phyloP scores from a whole-genome alignment of 768 basidiomycete genomes.

The Hirschioporus abietinus region DNA sequence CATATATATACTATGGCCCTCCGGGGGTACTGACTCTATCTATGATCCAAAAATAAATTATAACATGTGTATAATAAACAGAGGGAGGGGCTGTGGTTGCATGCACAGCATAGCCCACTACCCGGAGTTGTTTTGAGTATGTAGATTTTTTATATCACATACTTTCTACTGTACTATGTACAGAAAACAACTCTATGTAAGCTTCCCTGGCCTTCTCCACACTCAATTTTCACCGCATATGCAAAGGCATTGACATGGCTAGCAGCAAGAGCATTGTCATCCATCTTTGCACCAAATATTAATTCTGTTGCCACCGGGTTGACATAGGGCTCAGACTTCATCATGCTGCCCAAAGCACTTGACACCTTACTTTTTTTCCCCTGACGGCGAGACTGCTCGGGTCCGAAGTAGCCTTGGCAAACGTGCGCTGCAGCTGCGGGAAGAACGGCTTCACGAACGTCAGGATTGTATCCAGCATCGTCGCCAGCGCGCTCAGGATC shows the following conservation, averaged over 20 bases:
- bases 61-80: too few species aligned
- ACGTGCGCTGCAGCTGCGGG: slow-evolving; percentile 94
- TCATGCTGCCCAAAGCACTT: slow-evolving; percentile 80
- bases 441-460: slow-evolving; percentile 95
- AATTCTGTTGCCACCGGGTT: slow-evolving; percentile 95
- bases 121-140: too few species aligned
- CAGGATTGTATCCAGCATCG: slow-evolving; percentile 83
- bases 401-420: slow-evolving; percentile 89
- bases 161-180: too few species aligned
- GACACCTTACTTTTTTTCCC: slow-evolving; percentile 75
- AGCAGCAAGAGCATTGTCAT: slow-evolving; percentile 61
- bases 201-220: slow-evolving; percentile 69
- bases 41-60: too few species aligned
- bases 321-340: slow-evolving; percentile 85
- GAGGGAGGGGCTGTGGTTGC: too few species aligned
- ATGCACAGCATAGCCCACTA: too few species aligned
- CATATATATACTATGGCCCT: not conserved
- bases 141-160: too few species aligned
- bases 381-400: slow-evolving; percentile 73
- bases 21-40: too few species aligned
- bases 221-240: slow-evolving; percentile 65
- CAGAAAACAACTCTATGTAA: slow-evolving; percentile 68
- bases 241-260: slow-evolving; percentile 76
- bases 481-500: slow-evolving; percentile 79
- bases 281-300: slow-evolving; percentile 48